phyloP scores from a whole-genome alignment of 768 basidiomycete species.

The Lentinula sp. region DNA sequence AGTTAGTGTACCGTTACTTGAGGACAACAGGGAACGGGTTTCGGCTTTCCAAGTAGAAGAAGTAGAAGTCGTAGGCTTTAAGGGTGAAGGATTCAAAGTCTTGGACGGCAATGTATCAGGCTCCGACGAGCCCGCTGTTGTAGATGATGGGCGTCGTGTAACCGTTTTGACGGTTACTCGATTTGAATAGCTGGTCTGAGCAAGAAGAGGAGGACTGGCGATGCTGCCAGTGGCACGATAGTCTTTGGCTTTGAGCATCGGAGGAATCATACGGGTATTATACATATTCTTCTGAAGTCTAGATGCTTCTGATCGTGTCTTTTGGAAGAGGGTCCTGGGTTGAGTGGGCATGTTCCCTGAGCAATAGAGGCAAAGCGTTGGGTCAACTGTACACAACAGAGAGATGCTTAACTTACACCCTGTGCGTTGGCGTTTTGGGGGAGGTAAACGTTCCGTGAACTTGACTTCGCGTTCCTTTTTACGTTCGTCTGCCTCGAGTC shows the following conservation, averaged over 20 bases:
- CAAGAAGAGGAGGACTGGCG: slow-evolving; percentile 25
- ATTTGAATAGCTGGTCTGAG: slow-evolving; percentile 25
- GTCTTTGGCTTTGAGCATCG: slow-evolving; percentile 42
- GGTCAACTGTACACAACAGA: background rate
- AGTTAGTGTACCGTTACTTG: background rate
- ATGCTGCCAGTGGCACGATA: slow-evolving; percentile 33
- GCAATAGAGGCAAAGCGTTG: background rate
- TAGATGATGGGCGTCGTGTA: slow-evolving; percentile 21
- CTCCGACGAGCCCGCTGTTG: slow-evolving; percentile 11
- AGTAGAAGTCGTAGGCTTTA: slow-evolving; percentile 7
- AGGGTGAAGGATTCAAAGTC: slow-evolving; percentile 7
- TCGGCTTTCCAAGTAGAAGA: slow-evolving; percentile 5
- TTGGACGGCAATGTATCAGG: slow-evolving; percentile 11
- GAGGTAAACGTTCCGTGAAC: slow-evolving; percentile 63
- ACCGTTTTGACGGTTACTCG: slow-evolving; percentile 51
- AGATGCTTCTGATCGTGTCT: slow-evolving; percentile 64
- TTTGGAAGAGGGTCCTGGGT: slow-evolving; percentile 73
- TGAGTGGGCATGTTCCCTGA: slow-evolving; percentile 31
- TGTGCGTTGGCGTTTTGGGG: slow-evolving; percentile 51
- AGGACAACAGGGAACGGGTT: background rate
- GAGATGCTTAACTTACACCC: slow-evolving; percentile 36
- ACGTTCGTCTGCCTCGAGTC: slow-evolving; percentile 64
- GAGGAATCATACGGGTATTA: slow-evolving; percentile 44
- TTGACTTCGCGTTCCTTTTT: slow-evolving; percentile 77
- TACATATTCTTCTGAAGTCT: slow-evolving; percentile 62